These are phyloP conservation scores for Naganishia vaughanmartiniae DNA, from an alignment of 768 basidiomycete genomes.

Conservation along the genomic window DNA sequence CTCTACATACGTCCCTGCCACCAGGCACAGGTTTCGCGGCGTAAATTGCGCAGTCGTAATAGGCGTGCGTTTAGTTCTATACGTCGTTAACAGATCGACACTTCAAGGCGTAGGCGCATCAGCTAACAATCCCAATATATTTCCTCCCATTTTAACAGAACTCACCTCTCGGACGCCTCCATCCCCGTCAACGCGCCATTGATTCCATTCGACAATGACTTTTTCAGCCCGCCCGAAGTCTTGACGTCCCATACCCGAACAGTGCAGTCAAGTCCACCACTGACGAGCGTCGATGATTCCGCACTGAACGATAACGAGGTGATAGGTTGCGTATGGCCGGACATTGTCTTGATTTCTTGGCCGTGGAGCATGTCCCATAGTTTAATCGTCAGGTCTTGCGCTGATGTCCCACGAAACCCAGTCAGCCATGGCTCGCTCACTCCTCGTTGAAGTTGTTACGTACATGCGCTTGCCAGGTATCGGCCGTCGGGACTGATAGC, in stretches of 20 bases:
- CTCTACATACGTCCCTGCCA: constrained; percentile 61
- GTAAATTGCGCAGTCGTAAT: constrained; percentile 91
- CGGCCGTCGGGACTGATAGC: constrained; percentile 91
- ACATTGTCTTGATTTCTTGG: constrained; percentile 91
- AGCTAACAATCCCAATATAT: background rate
- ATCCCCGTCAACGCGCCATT: constrained; percentile 1
- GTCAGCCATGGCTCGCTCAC: background rate
- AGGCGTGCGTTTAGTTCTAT: constrained; percentile 93
- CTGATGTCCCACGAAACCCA: constrained; percentile 52
- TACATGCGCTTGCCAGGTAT: constrained; percentile 86
- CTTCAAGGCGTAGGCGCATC: constrained; percentile 54
- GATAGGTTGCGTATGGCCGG: constrained; percentile 82
- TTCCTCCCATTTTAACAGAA: constrained; percentile 28
- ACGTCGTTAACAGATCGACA: constrained; percentile 79
- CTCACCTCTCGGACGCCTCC: constrained; percentile 65
- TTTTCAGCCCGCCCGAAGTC: constrained; percentile 35
- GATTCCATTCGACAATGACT: constrained; percentile 21
- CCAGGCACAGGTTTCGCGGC: constrained; percentile 85
- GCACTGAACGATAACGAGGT: constrained; percentile 88
- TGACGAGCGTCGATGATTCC: constrained; percentile 84
- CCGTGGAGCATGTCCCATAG: constrained; percentile 97
- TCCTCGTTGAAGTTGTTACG: constrained; percentile 25
- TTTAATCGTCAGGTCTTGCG: constrained; percentile 87
- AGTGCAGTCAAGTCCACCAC: constrained; percentile 90
- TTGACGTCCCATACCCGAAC: constrained; percentile 99